phyloP scores from a whole-genome alignment of 768 basidiomycete species.

The Agrocybe chaxingu region DNA sequence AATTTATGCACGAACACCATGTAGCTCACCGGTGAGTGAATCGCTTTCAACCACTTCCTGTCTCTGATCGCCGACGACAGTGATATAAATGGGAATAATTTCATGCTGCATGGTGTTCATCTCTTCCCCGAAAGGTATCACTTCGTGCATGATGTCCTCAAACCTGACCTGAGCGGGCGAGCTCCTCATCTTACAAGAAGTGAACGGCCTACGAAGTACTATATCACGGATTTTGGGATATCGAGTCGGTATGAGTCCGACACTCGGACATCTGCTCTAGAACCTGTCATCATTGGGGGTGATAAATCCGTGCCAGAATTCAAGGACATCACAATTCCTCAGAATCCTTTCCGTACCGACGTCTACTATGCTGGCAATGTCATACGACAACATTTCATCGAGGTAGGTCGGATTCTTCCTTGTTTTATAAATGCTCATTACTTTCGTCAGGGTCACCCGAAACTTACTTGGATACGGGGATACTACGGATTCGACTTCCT shows the following conservation, averaged over 20 bases:
- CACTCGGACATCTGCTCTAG: neutral
- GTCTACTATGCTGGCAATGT: conserved; percentile 7
- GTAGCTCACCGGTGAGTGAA: conserved; percentile 33
- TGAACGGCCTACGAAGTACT: conserved; percentile 10
- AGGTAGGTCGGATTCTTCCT: neutral
- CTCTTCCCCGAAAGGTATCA: conserved; percentile 6
- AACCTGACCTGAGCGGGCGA: neutral
- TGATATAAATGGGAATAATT: conserved; percentile 5
- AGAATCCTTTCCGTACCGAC: conserved; percentile 6
- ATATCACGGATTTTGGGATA: conserved; percentile 13
- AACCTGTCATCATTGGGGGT: neutral
- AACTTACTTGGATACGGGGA: neutral
- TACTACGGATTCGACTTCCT: conserved; percentile 28
- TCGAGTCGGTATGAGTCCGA: neutral
- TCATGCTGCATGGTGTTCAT: conserved; percentile 4
- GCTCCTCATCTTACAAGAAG: conserved; percentile 9
- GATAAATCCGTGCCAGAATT: neutral
- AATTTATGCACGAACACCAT: conserved; percentile 33
- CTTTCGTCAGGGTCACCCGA: conserved; percentile 5
- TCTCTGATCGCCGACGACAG: neutral
- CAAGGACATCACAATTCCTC: neutral
- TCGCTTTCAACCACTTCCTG: neutral
- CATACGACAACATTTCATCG: conserved; percentile 3
- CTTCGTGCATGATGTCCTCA: neutral
- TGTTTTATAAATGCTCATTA: neutral